These are phyloP conservation scores for Sarocladium oryzae DNA, from an alignment of 2,329 filamentous ascomycete genomes.

Conservation along the genomic window DNA sequence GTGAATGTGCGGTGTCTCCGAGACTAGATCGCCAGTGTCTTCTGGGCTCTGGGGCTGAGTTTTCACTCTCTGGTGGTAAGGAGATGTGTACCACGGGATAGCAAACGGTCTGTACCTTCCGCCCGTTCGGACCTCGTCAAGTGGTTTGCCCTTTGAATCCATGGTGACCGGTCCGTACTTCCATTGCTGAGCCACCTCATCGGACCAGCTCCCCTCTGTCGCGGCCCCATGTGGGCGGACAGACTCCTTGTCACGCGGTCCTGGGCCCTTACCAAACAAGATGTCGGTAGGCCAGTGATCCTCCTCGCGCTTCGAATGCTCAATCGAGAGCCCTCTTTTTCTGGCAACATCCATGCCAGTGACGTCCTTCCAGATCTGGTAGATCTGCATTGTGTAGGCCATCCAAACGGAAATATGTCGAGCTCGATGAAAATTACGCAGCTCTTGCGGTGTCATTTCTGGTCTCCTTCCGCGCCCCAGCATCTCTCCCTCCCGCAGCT, in stretches of 20 bases:
- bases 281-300: background rate
- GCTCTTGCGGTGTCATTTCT: too few relatives aligned
- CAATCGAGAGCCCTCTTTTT: background rate
- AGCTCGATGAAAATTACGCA: background rate
- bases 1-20: background rate
- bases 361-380: conserved; percentile 1
- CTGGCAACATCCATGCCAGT: background rate
- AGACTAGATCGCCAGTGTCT: background rate
- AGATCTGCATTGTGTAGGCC: background rate
- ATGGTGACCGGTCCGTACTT: background rate
- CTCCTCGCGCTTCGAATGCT: background rate
- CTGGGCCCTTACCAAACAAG: too few relatives aligned
- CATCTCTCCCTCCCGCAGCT: too few relatives aligned
- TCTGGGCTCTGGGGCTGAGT: background rate
- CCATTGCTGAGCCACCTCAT: background rate
- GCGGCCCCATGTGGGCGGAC: too few relatives aligned
- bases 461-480: too few relatives aligned
- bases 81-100: background rate
- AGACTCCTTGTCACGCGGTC: too few relatives aligned
- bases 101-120: background rate
- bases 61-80: background rate
- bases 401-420: background rate
- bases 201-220: background rate
- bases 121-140: background rate
- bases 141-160: too few relatives aligned